Evolutionary conservation across 177 flowering plant species (phyloP), one percentile per base, ranked within the genome.

Genomic region (Vitis hybrid): DNA sequence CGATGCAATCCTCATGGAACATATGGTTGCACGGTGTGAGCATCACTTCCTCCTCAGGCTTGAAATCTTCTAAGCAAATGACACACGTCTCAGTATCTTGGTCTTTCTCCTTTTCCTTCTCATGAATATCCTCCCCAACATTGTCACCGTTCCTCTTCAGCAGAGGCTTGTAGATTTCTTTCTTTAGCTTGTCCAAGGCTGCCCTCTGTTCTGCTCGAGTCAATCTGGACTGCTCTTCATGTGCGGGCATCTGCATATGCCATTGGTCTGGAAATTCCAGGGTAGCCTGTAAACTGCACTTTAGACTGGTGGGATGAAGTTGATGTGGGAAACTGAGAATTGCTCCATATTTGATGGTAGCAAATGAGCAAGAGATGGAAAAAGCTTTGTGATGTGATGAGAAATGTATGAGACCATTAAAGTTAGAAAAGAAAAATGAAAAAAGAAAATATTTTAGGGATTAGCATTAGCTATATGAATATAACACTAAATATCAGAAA

Each of bases 1-100:
- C 78, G 6, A 95, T 85, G 79, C 98, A 95, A 0, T 85, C 86
- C 12, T 84, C 84, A 64, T 95, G 99, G 70, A 88, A 95, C 96
- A 91, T 89, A 73, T 93, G 99, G 14, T 84, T 77, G 77, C 99
- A 93, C 0, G 98, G 99, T n/a, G 98, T 93, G 22, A 85, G 26
- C 64, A 79, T 80, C 29, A 95, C 89, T 26, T 76, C 76, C 56
- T 87, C 78, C 33, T 71, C 69, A 5, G 86, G 73, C 74, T 84
- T 86, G 60, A 95, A 91, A 65, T 89, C 91, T 13, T 95, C 98
- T 69, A 93, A 79, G 82, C 98, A 95, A 69, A 93, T 74, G 1
- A 91, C 80, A 73, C 99, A 95, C 16, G 81, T 77, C 75, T 85
- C 84, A 6, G 77, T 79, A 19, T 84, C 86, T 10, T 85, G 87